Evolutionary conservation across 139 green algal species (phyloP), one percentile per base, ranked within the genome.

Genomic region (Asterochloris sp.): DNA sequence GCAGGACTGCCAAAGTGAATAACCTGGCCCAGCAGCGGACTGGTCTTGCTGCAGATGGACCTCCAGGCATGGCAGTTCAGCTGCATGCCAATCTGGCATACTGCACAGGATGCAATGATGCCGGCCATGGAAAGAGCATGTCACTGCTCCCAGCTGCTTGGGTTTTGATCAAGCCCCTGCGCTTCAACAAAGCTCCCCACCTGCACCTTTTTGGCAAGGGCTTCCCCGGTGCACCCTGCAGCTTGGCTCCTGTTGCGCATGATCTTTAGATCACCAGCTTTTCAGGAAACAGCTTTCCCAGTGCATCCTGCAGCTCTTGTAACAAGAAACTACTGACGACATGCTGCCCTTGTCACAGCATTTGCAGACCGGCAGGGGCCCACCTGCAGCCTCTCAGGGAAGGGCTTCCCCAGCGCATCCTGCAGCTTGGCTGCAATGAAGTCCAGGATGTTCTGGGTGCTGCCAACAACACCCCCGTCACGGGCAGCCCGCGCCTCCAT

Each of bases 391-490:
- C 62, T 67, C 23, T 86, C 83, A n/a, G 78, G 77, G 24, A 91
- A 92, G 19, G 89, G 84, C 14, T 89, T 64, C 38, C 87, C 86
- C 78, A 98, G 73, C 17, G 93, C 94, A 10, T 87, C 89, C 12
- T 78, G 62, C 47, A 93, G 83, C 85, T 94, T 95, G 38, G 71
- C 90, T 0, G 88, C 63, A 74, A 99, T 98, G 89, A 98, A 99
- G 90, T 97, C 94, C 21, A 99, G 89, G 84, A 99, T 99, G 91
- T 99, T 98, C 80, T 91, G 88, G 19, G 97, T 99, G 71, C 92
- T 98, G 19, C 97, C 97, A 11, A 99, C 97, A 47, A 98, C 94
- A 78, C 97, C 97, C 92, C 95, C 96, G 74, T 87, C 89, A 17
- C 93, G 89, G 12, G 82, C 80, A 9, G 83, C 82, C 80, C 91